Base-by-base conservation (phyloP, 208 protist species). In the Leishmania braziliensis region DNA sequence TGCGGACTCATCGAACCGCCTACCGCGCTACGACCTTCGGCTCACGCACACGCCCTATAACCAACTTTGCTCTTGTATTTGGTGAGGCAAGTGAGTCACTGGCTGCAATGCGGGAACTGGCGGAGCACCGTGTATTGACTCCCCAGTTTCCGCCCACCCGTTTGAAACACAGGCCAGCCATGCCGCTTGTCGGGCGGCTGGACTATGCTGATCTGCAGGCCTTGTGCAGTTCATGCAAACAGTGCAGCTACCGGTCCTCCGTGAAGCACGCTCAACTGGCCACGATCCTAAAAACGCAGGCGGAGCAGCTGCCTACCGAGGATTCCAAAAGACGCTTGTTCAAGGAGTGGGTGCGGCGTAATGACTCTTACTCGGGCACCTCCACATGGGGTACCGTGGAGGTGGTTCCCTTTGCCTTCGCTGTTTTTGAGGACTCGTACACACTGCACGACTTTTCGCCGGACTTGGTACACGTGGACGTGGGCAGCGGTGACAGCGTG, bases 401-500 rank as follows among this genome's bases (percentile, higher is more conserved):
- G 12, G 62, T 87, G 33, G 26, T 48, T 3, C 79, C 65, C 5
- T 75, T 84, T 9, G 62, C 75, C 18, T 36, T 54, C 3, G 48
- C 79, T 0, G 9, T 36, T 5, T 87, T 84, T 48, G 69, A 23
- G 9, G 46, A n/a, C 1, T 46, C 26, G 29, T 54, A 78, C 46
- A 36, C 43, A 12, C 84, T 90, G 20, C 63, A 77, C 33, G 50
- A n/a, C 4, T 78, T 82, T 43, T 29, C 54, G 16, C 77, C 87
- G 78, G 82, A 88, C 69, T 50, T 92, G 2, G 86, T 92, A 6
- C 83, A 90, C 79, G 77, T 90, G 68, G 86, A 92, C 65, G 68
- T 88, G 2, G 79, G 54, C 78, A 74, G 73, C n/a, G 84, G 81
- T 20, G 78, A 88, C 46, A 58, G 70, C n/a, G 56, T 88, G 5